These are phyloP conservation scores for Hibiscus syriacus DNA, from an alignment of 345 rosid genomes.

Conservation along the genomic window DNA sequence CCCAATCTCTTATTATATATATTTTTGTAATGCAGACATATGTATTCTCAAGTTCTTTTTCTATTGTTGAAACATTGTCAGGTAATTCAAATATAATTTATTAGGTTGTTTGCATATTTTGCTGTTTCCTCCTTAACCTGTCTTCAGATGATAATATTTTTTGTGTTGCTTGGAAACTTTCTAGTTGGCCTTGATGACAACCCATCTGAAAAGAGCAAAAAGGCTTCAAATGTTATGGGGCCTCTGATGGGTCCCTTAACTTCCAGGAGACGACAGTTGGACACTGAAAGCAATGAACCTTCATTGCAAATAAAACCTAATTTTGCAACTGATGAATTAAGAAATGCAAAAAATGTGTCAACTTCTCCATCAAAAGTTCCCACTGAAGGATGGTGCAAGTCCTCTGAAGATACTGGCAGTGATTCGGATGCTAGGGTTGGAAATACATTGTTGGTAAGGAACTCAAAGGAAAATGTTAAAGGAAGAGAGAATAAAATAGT, in stretches of 20 bases:
- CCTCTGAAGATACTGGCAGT: constrained; percentile 24
- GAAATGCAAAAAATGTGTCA: constrained; percentile 26
- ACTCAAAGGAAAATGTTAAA: constrained; percentile 26
- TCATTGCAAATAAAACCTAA: constrained; percentile 27
- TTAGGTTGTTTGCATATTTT: constrained; percentile 4
- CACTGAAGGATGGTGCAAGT: constrained; percentile 33
- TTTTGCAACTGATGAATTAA: constrained; percentile 27
- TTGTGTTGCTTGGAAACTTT: constrained; percentile 15
- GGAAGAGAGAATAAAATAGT: constrained; percentile 30
- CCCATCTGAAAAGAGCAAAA: constrained; percentile 42
- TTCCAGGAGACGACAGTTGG: constrained; percentile 32
- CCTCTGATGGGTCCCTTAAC: constrained; percentile 28
- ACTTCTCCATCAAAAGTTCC: constrained; percentile 30
- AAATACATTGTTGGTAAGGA: constrained; percentile 14
- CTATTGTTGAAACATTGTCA: constrained; percentile 82
- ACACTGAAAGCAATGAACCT: constrained; percentile 40
- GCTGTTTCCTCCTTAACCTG: constrained; percentile 8
- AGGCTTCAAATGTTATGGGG: constrained; percentile 31
- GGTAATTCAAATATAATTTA: constrained; percentile 40
- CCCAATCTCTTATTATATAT: constrained; percentile 4
- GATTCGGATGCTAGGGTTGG: constrained; percentile 26
- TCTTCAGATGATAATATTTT: background rate
- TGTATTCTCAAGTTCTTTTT: constrained; percentile 82
- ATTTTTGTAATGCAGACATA: constrained; percentile 73
- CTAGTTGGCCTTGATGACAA: constrained; percentile 60